A percentile compares a stretch with the other conserved stretches of the same genome.
phyloP scores from a whole-genome alignment of 164 flowering plant species.

The Liquidambar formosana region DNA sequence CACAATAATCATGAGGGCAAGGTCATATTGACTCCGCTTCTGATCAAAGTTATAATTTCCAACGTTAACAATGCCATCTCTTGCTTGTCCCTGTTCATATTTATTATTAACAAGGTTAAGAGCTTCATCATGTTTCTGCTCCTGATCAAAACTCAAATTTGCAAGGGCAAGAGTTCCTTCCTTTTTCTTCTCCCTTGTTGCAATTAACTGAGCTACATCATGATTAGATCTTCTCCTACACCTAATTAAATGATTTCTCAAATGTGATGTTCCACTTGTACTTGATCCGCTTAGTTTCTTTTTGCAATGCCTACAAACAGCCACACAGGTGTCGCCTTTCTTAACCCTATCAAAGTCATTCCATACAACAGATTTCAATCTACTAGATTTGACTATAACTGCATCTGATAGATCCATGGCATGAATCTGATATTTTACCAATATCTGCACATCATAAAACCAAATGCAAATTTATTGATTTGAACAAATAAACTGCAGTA shows the following conservation, averaged over 20 bases:
- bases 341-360: conserved; percentile 85
- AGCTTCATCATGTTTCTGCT: conserved; percentile 46
- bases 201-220: conserved; percentile 48
- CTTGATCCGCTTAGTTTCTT: conserved; percentile 77
- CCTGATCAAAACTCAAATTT: conserved; percentile 38
- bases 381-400: conserved; percentile 52
- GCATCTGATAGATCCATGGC: conserved; percentile 63
- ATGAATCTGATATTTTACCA: conserved; percentile 16
- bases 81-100: conserved; percentile 33
- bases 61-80: conserved; percentile 15
- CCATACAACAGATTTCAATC: conserved; percentile 85
- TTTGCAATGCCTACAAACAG: conserved; percentile 77
- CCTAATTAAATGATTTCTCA: conserved; percentile 75
- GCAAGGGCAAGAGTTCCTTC: conserved; percentile 33
- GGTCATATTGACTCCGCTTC: conserved; percentile 63
- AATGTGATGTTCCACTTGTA: conserved; percentile 84
- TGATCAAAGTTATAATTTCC: conserved; percentile 58
- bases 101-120: conserved; percentile 32
- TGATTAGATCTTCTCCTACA: conserved; percentile 60
- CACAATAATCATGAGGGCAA: conserved; percentile 85
- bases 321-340: conserved; percentile 58
- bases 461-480: not conserved
- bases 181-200: conserved; percentile 54
- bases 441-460: conserved; percentile 17
- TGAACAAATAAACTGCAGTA: too few relatives aligned